Evolutionary conservation across 75 land plant species (phyloP).

Genomic region (Ceratopteris richardii): DNA sequence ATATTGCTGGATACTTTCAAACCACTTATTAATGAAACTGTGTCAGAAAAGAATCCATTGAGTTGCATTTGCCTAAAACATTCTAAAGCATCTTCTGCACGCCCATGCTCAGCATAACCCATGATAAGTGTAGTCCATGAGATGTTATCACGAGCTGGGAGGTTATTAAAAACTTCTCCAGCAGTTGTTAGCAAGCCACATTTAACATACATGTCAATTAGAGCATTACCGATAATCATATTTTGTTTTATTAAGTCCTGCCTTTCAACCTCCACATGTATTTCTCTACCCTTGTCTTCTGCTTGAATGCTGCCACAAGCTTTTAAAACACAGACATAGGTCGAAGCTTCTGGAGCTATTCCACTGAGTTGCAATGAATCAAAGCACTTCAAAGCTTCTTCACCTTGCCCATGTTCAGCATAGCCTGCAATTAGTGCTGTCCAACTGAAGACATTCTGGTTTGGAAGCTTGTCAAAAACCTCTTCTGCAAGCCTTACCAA

Average conservation of each 20-base stretch:
- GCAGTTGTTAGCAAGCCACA: slow-evolving; percentile 10
- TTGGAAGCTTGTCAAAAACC: slow-evolving; percentile 16
- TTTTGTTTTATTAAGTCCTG: background rate
- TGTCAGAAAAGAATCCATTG: background rate
- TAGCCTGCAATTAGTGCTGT: slow-evolving; percentile 36
- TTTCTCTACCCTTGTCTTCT: slow-evolving; percentile 19
- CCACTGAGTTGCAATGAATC: slow-evolving; percentile 21
- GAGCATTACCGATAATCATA: background rate
- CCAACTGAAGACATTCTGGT: slow-evolving; percentile 27
- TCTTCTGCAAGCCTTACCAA: slow-evolving; percentile 13
- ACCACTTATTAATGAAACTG: background rate
- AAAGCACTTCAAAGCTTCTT: slow-evolving; percentile 22
- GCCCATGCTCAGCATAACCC: slow-evolving; percentile 11
- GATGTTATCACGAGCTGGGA: background rate
- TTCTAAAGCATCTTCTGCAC: slow-evolving; percentile 3
- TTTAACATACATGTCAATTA: slow-evolving; percentile 17
- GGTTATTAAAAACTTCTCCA: background rate
- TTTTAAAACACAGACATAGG: slow-evolving; percentile 24
- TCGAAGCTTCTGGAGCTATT: slow-evolving; percentile 17
- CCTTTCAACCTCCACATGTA: background rate
- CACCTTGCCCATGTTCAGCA: slow-evolving; percentile 33
- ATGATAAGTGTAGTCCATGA: slow-evolving; percentile 8
- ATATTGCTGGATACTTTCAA: slow-evolving; percentile 3
- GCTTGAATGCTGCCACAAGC: slow-evolving; percentile 37
- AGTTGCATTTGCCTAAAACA: slow-evolving; percentile 1